Evolutionary conservation across 192 early-diverging fungal species (phyloP), one percentile per base, ranked within the genome.

Genomic region (Coemansia sp.): DNA sequence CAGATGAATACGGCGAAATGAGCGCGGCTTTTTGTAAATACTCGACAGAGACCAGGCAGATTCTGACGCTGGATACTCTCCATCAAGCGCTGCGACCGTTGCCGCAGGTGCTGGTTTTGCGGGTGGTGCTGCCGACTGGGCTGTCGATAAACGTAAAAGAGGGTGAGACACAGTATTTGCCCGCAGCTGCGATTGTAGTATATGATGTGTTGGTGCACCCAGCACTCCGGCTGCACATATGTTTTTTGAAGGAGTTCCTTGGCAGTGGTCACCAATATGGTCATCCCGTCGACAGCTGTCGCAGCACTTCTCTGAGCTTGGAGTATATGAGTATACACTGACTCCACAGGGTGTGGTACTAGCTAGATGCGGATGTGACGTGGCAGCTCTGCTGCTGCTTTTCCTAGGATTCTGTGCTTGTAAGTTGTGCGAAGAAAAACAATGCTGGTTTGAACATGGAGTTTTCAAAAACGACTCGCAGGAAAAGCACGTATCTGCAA

Each of bases 401-500:
- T 33, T 58, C 29, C 57, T 58, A 29, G 57, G 7, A 5, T 46
- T 17, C 14, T 46, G 39, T 14, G 14, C 39, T 14, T 10, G 39
- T 58, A 33, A 32, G 19, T 58, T 17, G 10, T 58, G 57, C 29
- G 33, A 42, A 19, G 57, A 55, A 52, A 58, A 64, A 46, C 57
- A 46, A 71, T 50, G 25, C 39, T 70, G 69, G 57, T 62, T 75
- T 58, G 62, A 55, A 6, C 67, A 61, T 2, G 74, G 74, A 2
- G 74, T 70, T 6, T 68, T 68, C 51, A 76, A 53, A 27, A 68
- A 76, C 11, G 77, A 80, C 54, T 80, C 77, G 55, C 71, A 80
- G 2, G 77, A 80, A 31, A 80, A 80, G 53, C 76, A 79, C 46
- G 29, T 59, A 31, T 32, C 46, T 42, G 64, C 22, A 27, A 25